Conservation (phyloP, 768 basidiomycete genomes). For the Leccinum disarticulatum region DNA sequence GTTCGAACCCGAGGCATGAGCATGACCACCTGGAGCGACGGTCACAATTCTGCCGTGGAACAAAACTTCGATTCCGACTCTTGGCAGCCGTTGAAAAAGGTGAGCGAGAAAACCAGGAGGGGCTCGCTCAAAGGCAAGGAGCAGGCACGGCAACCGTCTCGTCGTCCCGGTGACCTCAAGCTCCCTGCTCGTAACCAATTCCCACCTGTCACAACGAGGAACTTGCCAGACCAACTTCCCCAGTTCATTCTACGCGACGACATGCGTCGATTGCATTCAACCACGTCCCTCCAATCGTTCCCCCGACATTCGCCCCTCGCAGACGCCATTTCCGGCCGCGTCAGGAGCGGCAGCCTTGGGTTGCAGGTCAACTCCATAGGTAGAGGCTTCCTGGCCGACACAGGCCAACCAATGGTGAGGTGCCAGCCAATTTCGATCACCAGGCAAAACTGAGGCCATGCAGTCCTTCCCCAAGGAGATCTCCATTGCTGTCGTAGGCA, state of each 20-base stretch:
- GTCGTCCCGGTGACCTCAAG: conserved; percentile 61
- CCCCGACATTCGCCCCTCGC: conserved; percentile 32
- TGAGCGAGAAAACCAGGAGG: conserved; percentile 45
- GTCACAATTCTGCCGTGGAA: conserved; percentile 37
- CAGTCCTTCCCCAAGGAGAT: conserved; percentile 37
- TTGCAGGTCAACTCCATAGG: conserved; percentile 34
- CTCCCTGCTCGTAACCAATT: conserved; percentile 55
- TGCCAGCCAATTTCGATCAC: not conserved
- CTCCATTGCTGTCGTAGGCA: conserved; percentile 78
- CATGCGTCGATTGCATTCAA: conserved; percentile 37
- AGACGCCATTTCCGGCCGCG: conserved; percentile 42
- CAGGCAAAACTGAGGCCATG: conserved; percentile 9
- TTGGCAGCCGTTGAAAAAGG: conserved; percentile 43
- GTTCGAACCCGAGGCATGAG: conserved; percentile 57
- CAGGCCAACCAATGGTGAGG: conserved; percentile 26
- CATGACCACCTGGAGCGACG: conserved; percentile 47
- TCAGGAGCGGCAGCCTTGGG: conserved; percentile 63
- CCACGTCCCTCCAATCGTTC: conserved; percentile 40
- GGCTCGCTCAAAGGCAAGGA: conserved; percentile 51
- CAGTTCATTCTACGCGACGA: conserved; percentile 40
- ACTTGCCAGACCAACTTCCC: conserved; percentile 36
- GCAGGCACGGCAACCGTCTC: conserved; percentile 34
- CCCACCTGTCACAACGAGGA: conserved; percentile 31
- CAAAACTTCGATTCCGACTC: conserved; percentile 57
- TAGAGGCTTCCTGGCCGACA: conserved; percentile 21